Conservation (phyloP, 2,329 filamentous ascomycete genomes). For the Arthroderma sp. region DNA sequence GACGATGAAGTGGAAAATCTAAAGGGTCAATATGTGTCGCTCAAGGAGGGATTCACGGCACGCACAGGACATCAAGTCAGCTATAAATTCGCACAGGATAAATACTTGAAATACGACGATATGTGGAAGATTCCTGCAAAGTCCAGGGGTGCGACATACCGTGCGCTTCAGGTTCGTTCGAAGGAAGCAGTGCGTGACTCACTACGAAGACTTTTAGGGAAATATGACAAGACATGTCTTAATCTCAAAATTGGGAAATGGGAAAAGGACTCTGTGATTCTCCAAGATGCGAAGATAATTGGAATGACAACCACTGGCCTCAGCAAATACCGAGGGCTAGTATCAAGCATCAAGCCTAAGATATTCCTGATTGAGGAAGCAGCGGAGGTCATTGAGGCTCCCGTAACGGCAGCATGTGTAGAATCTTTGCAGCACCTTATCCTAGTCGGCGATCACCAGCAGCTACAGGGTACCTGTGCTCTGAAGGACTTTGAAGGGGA, state of each 20-base stretch:
- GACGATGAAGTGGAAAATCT: conserved; percentile 45
- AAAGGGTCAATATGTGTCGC: conserved; percentile 30
- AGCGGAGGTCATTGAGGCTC: conserved; percentile 54
- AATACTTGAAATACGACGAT: conserved; percentile 32
- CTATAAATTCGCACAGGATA: conserved; percentile 24
- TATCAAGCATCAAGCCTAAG: conserved; percentile 52
- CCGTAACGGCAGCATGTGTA: conserved; percentile 46
- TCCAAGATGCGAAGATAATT: conserved; percentile 48
- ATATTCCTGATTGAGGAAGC: conserved; percentile 68
- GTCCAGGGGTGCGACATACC: conserved; percentile 53
- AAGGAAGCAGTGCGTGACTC: conserved; percentile 35
- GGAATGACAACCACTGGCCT: conserved; percentile 68
- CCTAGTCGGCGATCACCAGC: conserved; percentile 67
- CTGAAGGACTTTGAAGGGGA: conserved; percentile 44
- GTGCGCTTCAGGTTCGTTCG: conserved; percentile 44
- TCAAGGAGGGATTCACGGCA: conserved; percentile 31
- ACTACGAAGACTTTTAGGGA: conserved; percentile 38
- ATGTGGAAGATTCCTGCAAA: conserved; percentile 46
- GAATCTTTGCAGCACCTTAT: conserved; percentile 52
- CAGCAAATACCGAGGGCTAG: conserved; percentile 62
- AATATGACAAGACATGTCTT: conserved; percentile 39
- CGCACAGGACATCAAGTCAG: conserved; percentile 5
- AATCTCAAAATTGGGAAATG: conserved; percentile 46
- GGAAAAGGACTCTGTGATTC: conserved; percentile 46
- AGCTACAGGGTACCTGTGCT: conserved; percentile 56